Base-by-base conservation (phyloP, 768 basidiomycete genomes). In the Trametes meyenii region DNA sequence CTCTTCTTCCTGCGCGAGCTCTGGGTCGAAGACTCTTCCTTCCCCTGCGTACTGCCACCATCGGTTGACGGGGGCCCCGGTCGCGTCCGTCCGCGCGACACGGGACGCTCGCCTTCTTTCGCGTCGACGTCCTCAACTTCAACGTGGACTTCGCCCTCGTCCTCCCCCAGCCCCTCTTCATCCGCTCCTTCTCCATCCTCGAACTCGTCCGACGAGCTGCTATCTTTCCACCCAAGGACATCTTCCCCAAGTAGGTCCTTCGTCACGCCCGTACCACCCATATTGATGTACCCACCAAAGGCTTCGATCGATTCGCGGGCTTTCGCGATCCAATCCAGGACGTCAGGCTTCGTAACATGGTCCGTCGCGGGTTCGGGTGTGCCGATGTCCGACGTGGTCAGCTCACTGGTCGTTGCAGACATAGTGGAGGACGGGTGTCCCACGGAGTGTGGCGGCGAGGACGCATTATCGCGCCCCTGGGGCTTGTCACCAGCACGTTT, bases 281-380 rank as follows among this genome's bases (percentile, higher is more conserved):
- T 81, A 38, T 81, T 86, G 60, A 91, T 85, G 69, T 85, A 84
- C 16, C 80, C 83, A 13, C 84, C 88, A 61, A 90, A 88, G 57
- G 88, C 85, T 58, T 84, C 79, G 49, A 92, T 78, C 39, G 83
- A 86, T 60, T 85, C 83, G 52, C 85, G 82, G 0, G 90, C 90
- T 70, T 86, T 88, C 7, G 85, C 79, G 57, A 93, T 86, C 91
- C 91, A 93, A 61, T 89, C 85, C 64, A 85, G 82, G 46, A 91
- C 83, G 53, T 84, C 87, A 59, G 86, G 83, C 69, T 80, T 79
- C 6, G 76, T 71, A 46, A 78, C 79, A 7, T 52, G 50, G n/a
- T 38, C 63, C 26, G 45, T 29, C n/a, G 52, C 50, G 24, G 64
- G 52, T 11, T 40, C 67, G 58, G 63, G 65, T 40, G 60, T 70